Evolutionary conservation across 164 flowering plant genomes (phyloP).

Genomic region (Berberis thunbergii): DNA sequence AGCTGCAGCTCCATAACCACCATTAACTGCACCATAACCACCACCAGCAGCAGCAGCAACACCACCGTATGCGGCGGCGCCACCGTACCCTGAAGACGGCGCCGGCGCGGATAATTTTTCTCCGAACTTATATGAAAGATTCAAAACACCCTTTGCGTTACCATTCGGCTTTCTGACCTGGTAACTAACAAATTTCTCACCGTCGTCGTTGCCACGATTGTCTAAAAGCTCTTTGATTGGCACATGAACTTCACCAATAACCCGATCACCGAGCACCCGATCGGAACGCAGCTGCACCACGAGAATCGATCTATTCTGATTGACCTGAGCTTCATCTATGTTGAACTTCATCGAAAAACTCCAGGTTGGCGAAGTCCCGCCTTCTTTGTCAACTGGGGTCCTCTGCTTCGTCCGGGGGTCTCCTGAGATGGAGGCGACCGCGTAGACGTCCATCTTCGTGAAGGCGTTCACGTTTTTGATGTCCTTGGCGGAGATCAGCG

Average conservation of each 20-base stretch:
- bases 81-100: neutral
- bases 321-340: conserved; percentile 29
- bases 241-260: conserved; percentile 49
- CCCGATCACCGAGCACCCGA: conserved; percentile 43
- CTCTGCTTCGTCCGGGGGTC: conserved; percentile 19
- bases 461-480: conserved; percentile 27
- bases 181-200: conserved; percentile 29
- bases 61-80: neutral
- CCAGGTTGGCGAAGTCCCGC: conserved; percentile 50
- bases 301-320: conserved; percentile 24
- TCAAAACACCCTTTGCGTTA: conserved; percentile 45
- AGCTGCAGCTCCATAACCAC: too few species aligned
- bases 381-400: conserved; percentile 26
- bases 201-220: conserved; percentile 8
- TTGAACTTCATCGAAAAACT: conserved; percentile 36
- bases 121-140: conserved; percentile 49
- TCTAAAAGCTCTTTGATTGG: conserved; percentile 56
- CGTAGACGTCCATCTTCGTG: conserved; percentile 34
- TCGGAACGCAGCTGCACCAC: conserved; percentile 31
- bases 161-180: conserved; percentile 50
- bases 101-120: conserved; percentile 14
- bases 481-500: conserved; percentile 27
- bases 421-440: conserved; percentile 14
- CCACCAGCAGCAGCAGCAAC: too few species aligned
- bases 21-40: too few species aligned